Evolutionary conservation across 768 basidiomycete genomes (phyloP), one percentile per base, ranked within the genome.

Genomic region (Tephrocybe sp.): DNA sequence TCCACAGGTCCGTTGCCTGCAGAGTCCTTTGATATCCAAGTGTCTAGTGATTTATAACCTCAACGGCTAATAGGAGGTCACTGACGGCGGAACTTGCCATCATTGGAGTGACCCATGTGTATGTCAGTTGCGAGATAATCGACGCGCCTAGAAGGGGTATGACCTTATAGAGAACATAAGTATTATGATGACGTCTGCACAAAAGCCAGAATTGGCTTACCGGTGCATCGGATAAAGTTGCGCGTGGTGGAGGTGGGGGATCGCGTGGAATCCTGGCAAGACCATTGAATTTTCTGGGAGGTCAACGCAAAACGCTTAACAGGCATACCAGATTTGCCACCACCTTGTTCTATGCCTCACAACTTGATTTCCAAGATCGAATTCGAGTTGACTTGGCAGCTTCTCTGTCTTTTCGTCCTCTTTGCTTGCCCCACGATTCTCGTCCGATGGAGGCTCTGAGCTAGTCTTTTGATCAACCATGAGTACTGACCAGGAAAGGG

Each of bases 1-100:
- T 81, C 86, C 86, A 89, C 11, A 90, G 66, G 67, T 92, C 90
- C 1, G 85, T 80, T 0, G 85, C 84, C 60, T 87, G 86, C 8
- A 92, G 71, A 1, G 86, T 84, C 25, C 89, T 74, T 60, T 87
- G 84, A 60, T 85, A 89, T 0, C 88, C 87, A 34, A 85, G 69
- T 9, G 73, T 69, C 80, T 82, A 17, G 30, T 12, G 10, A 37
- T 18, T 42, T 23, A 34, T 42, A 18, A 28, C 24, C 15, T 26
- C 25, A 43, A 17, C 14, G 15, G 14, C 2, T 43, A 5, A 17
- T 21, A 23, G 24, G 21, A 26, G 6, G 15, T 34, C 10, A 17
- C 25, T 34, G n/a, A 18, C 24, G 18, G 39, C 26, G 43, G 17
- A 12, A 48, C 45, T 36, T 53, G 76, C 80, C 80, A 82, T 81